Conservation (phyloP, 164 flowering plant species). For the Cinnamomum chago region DNA sequence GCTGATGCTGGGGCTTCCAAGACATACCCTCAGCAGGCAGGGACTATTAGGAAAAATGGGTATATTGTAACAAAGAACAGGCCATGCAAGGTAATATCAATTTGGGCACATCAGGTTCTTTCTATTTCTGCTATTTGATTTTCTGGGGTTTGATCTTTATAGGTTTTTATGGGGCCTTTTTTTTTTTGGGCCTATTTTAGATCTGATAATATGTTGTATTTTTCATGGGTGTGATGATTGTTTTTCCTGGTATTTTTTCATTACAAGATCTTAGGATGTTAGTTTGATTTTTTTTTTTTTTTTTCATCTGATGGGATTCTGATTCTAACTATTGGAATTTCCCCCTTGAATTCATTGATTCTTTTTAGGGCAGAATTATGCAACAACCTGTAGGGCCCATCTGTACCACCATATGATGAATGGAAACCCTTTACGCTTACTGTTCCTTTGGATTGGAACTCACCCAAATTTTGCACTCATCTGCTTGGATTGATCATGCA, state of each 20-base stretch:
- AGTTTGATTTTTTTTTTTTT: not conserved
- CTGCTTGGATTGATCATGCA: too few species aligned
- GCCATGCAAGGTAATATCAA: constrained; percentile 49
- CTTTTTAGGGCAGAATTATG: too few species aligned
- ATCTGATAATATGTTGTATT: not conserved
- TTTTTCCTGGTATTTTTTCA: not conserved
- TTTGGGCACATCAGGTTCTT: not conserved
- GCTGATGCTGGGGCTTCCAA: constrained; percentile 61
- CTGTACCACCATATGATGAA: too few species aligned
- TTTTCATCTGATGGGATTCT: too few species aligned
- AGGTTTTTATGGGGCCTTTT: not conserved
- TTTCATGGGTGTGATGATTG: not conserved
- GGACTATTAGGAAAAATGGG: constrained; percentile 53
- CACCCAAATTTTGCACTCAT: too few species aligned
- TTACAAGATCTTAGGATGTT: not conserved
- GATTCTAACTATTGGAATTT: too few species aligned
- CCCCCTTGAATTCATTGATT: too few species aligned
- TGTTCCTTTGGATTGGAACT: too few species aligned
- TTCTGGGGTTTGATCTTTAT: not conserved
- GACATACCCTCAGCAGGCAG: constrained; percentile 61
- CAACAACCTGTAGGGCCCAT: too few species aligned
- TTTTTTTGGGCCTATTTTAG: not conserved
- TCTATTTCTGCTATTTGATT: not conserved
- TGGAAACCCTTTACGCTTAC: too few species aligned
- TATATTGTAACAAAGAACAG: constrained; percentile 48